phyloP scores from a whole-genome alignment of 345 rosid genomes.

The Cochlearia excelsa region DNA sequence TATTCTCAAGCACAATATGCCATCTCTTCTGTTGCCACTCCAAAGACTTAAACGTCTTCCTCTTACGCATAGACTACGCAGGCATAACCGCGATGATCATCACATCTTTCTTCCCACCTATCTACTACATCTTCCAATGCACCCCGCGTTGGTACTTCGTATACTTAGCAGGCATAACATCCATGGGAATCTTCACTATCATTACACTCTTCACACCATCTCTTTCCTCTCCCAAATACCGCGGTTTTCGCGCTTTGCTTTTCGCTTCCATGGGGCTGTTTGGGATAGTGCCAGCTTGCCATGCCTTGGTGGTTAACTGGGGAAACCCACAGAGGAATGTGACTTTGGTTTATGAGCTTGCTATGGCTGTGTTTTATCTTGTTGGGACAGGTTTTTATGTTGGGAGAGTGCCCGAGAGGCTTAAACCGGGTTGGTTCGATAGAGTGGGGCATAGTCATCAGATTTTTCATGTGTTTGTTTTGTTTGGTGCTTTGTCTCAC shows the following conservation, averaged over 20 bases:
- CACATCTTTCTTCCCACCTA: slow-evolving; percentile 90
- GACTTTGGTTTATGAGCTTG: slow-evolving; percentile 58
- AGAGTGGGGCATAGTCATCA: slow-evolving; percentile 88
- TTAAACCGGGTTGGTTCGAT: slow-evolving; percentile 85
- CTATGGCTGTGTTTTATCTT: slow-evolving; percentile 76
- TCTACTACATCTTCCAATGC: slow-evolving; percentile 81
- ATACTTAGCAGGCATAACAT: slow-evolving; percentile 71
- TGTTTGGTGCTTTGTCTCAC: slow-evolving; percentile 88
- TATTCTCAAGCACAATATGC: slow-evolving; percentile 75
- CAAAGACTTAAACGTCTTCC: slow-evolving; percentile 45
- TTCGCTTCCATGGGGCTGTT: slow-evolving; percentile 81
- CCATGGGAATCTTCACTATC: slow-evolving; percentile 73
- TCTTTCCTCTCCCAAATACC: slow-evolving; percentile 53
- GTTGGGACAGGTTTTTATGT: slow-evolving; percentile 74
- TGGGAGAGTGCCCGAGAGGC: slow-evolving; percentile 69
- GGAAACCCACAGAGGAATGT: slow-evolving; percentile 55
- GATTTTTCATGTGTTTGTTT: slow-evolving; percentile 77
- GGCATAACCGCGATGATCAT: slow-evolving; percentile 87
- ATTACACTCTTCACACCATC: slow-evolving; percentile 62
- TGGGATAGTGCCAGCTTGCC: slow-evolving; percentile 66
- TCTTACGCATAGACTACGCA: slow-evolving; percentile 64
- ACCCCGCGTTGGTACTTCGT: slow-evolving; percentile 68
- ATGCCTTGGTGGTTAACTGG: slow-evolving; percentile 67
- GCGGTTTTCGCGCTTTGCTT: slow-evolving; percentile 62
- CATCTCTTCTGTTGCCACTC: slow-evolving; percentile 91